Base-by-base conservation (phyloP, 345 rosid genomes). In the Eucalyptus coolabah region DNA sequence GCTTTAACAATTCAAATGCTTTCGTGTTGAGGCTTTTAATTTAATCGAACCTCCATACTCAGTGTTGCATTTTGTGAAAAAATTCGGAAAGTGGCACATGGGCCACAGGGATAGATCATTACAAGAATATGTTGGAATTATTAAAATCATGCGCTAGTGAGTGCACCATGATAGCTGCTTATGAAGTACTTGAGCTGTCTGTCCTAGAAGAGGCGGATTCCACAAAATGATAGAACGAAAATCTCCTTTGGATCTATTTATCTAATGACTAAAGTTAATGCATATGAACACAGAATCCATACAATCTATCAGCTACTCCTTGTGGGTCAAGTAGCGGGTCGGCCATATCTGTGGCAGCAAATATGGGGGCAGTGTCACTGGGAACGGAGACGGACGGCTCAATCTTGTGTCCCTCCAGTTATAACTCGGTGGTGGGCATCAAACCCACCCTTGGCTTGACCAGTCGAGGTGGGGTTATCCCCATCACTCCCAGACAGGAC, bases 381-480 rank as follows among this genome's bases (percentile, higher is more conserved):
- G 98, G 98, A 30, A 94, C 97, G 5, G 99, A 95, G 89, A 96
- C 98, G 5, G 91, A 93, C 89, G 97, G 96, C 89, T 96, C 98
- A 69, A 94, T 96, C 60, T 89, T 97, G 7, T 94, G 92, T 60
- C 98, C 98, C 0, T 91, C 98, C 1, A 88, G 90, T 82, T 82
- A 32, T 40, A 94, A 95, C 90, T 97, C 97, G 0, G 94, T 93
- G 6, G 96, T 95, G 6, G 98, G 99, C 30, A 83, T 96, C 89
- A 96, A 97, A 86, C 98, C 98, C 92, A 93, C 91, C 24, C 50
- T 49, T 49, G 50, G 50, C 16, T 49, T 49, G 50, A 49, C 50
- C 50, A 49, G 50, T 49, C 50, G 50, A 49, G 50, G 50, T 49
- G 50, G 50, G 50, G 50, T 49, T 49, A 49, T 49, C 16, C 50